Evolutionary conservation across 2,329 filamentous ascomycete genomes (phyloP), one percentile per base, ranked within the genome.

Genomic region (Ceratocystis albifundus): DNA sequence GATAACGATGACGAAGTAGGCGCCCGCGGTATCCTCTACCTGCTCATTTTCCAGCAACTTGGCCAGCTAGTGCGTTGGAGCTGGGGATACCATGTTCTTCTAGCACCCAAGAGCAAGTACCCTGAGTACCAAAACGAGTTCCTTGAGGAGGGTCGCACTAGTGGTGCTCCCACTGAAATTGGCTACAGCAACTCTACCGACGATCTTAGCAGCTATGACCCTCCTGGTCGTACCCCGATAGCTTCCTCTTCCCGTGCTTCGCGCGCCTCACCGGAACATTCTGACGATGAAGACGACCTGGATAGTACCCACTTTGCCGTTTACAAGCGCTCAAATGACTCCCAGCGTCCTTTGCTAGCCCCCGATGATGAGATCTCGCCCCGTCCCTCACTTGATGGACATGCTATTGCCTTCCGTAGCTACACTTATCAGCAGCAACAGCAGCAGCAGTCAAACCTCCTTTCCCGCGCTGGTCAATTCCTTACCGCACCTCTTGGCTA

Each of bases 31-130:
- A 97, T 99, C 69, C 79, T 99, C 0, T 99, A 99, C 73, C 82
- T 99, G 10, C 81, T 99, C 69, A 95, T 99, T 70, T 99, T 99
- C 77, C 94, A 99, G 77, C 94, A 99, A 75, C 84, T 99, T 2
- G 94, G 94, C 25, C 94, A 99, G 76, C 80, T 97, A 30, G 87
- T 99, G 22, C 85, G 94, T 68, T 99, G 94, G 94, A 96, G 90
- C 69, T 99, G 94, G 94, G 94, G 94, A 10, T 97, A 96, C 75
- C 91, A 96, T 72, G 87, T 97, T 46, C 80, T 99, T 20, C 80
- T 99, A n/a, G 92, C 92, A 20, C 90, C 93, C 20, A 88, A 90
- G 70, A 85, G 87, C 62, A 83, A 83, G 69, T 90, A 89, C 72
- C 79, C 82, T 12, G 84, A 88, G 65, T 86, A 88, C 67, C 80